A percentile compares a stretch with the other conserved stretches of the same genome.
Conservation (phyloP, 2,329 filamentous ascomycete genomes). For the Trichoderma atroviride region DNA sequence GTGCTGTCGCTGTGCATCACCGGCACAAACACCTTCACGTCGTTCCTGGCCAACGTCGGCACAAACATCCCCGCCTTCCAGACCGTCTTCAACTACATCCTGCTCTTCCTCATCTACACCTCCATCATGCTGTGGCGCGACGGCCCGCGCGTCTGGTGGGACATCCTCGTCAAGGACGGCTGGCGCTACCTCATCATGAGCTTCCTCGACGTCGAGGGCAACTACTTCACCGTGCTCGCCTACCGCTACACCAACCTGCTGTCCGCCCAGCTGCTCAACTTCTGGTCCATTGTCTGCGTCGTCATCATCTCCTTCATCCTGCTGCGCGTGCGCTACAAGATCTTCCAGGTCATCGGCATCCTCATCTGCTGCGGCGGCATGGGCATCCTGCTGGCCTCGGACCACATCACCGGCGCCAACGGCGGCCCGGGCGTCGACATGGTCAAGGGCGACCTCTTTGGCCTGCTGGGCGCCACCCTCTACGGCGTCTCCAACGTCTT, state of each 20-base stretch:
- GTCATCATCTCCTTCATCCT: conserved; percentile 81
- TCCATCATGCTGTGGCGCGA: conserved; percentile 77
- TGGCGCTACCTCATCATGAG: conserved; percentile 95
- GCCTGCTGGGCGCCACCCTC: conserved; percentile 81
- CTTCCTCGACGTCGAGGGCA: conserved; percentile 93
- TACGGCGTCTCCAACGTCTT: conserved; percentile 91
- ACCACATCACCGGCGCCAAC: conserved; percentile 79
- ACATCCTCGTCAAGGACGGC: conserved; percentile 68
- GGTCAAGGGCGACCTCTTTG: conserved; percentile 91
- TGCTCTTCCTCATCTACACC: conserved; percentile 82
- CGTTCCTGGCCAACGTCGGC: conserved; percentile 65
- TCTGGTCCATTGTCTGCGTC: conserved; percentile 96
- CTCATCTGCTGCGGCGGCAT: conserved; percentile 87
- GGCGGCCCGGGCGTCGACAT: conserved; percentile 68
- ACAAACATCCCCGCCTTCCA: conserved; percentile 94
- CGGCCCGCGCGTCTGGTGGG: conserved; percentile 70
- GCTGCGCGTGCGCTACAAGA: conserved; percentile 86
- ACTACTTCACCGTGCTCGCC: conserved; percentile 95
- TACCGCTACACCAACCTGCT: conserved; percentile 92
- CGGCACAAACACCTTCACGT: conserved; percentile 86
- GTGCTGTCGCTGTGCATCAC: conserved; percentile 87
- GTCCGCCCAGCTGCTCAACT: conserved; percentile 93
- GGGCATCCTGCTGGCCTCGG: conserved; percentile 82
- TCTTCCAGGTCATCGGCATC: conserved; percentile 83
- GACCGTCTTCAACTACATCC: conserved; percentile 89